Evolutionary conservation across 2,329 filamentous ascomycete genomes (phyloP).

Genomic region (Eurotiales sp.): DNA sequence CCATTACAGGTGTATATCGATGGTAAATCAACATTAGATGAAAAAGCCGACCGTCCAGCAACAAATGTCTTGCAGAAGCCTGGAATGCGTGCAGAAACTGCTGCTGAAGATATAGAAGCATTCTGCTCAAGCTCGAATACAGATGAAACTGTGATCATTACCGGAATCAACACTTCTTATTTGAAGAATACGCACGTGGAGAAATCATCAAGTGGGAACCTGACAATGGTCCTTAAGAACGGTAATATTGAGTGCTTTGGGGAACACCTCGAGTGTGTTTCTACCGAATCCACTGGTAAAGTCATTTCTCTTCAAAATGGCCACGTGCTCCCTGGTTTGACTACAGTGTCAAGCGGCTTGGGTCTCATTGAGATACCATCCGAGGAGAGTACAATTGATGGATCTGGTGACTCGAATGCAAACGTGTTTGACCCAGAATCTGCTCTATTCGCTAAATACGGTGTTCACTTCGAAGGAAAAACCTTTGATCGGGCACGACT

Average conservation of each 20-base stretch:
- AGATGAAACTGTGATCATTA: conserved; percentile 27
- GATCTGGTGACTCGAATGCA: conserved; percentile 53
- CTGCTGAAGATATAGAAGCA: conserved; percentile 20
- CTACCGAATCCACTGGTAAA: conserved; percentile 33
- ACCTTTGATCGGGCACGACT: conserved; percentile 52
- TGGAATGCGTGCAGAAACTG: conserved; percentile 22
- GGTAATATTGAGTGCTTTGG: conserved; percentile 59
- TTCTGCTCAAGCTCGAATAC: conserved; percentile 16
- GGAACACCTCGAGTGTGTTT: conserved; percentile 46
- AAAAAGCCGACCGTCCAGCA: background rate
- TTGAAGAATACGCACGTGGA: conserved; percentile 19
- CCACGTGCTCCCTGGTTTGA: conserved; percentile 58
- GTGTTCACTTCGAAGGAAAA: conserved; percentile 48
- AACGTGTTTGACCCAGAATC: conserved; percentile 38
- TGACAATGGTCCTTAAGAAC: conserved; percentile 50
- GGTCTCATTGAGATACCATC: conserved; percentile 62
- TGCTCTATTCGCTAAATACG: conserved; percentile 43
- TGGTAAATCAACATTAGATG: conserved; percentile 45
- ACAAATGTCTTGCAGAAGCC: conserved; percentile 13
- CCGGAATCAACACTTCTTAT: conserved; percentile 28
- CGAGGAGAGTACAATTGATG: conserved; percentile 47
- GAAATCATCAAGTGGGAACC: conserved; percentile 17
- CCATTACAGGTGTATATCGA: conserved; percentile 64
- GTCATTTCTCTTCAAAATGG: conserved; percentile 55
- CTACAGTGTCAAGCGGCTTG: conserved; percentile 57